Evolutionary conservation across 140 eudicot genomes (phyloP), one percentile per base, ranked within the genome.

Genomic region (Flaveria floridana): DNA sequence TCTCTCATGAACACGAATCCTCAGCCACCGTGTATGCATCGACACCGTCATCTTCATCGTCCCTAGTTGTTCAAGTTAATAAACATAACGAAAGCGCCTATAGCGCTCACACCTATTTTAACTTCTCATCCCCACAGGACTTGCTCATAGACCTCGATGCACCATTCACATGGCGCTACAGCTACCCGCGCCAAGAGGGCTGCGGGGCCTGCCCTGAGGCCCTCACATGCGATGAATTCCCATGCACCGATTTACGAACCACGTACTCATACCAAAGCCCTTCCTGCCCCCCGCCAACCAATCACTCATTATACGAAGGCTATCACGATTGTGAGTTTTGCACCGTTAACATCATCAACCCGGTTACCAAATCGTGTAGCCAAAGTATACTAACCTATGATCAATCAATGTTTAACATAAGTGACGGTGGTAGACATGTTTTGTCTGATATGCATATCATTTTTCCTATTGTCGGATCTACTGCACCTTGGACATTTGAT

Each of bases 131-230:
- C 14, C 64, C 25, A 50, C 65, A 70, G 28, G 7, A 30, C 19
- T 21, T 72, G 7, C 52, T 72, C 7, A 72, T 72, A 55, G 77
- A 72, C 64, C 68, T 72, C n/a, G 77, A 72, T 9, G 77, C 68
- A 1, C 77, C 77, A 20, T 72, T 72, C 55, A 72, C 3, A 20
- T 72, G 77, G 77, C 77, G 41, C 47, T 34, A 11, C 39, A 15
- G 41, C 77, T 6, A 0, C 56, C 77, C 68, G 5, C 19, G 18
- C 4, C 77, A 72, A 56, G 77, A 72, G 21, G 18, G 66, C 4
- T 71, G 76, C 6, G 19, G 18, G 12, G 15, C 26, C 3, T 72
- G 77, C 68, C 68, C 76, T 1, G 5, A 4, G 13, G 39, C 42
- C 2, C 20, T 69, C 13, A 69, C 61, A 48, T 69, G 74, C 25